Conservation (phyloP, 2,329 filamentous ascomycete genomes). For the Talaromyces albobiverticillius region DNA sequence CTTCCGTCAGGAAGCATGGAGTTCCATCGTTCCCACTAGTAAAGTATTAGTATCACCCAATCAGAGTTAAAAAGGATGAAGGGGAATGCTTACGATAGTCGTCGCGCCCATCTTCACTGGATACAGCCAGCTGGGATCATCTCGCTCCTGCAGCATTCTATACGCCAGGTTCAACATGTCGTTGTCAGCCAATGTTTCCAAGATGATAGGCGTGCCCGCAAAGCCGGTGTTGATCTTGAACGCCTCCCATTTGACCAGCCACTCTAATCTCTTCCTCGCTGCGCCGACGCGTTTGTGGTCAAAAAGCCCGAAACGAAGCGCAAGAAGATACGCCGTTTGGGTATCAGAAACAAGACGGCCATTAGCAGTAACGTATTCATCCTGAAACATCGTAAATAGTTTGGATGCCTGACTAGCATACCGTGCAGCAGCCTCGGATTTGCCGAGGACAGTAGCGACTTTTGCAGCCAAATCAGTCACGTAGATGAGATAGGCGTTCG, state of each 20-base stretch:
- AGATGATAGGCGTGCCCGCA: constrained; percentile 20
- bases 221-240: constrained; percentile 32
- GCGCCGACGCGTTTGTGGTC: constrained; percentile 3
- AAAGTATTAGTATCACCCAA: constrained; percentile 43
- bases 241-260: too few species aligned
- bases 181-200: too few species aligned
- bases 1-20: constrained; percentile 35
- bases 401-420: constrained; percentile 6
- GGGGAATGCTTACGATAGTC: too few species aligned
- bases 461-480: constrained; percentile 27
- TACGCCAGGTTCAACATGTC: too few species aligned
- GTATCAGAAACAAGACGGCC: constrained; percentile 27
- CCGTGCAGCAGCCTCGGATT: not conserved
- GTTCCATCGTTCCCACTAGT: constrained; percentile 44
- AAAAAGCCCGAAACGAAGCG: constrained; percentile 27
- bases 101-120: too few species aligned
- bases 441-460: constrained; percentile 18
- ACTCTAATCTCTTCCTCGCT: constrained; percentile 12
- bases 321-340: constrained; percentile 29
- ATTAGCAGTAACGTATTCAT: constrained; percentile 23
- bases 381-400: constrained; percentile 24
- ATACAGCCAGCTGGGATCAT: too few species aligned
- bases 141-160: too few species aligned
- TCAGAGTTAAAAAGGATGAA: too few species aligned
- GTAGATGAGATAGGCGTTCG: constrained; percentile 33